Evolutionary conservation across 2,329 filamentous ascomycete genomes (phyloP).

Genomic region (Magnaporthiopsis incrustans): DNA sequence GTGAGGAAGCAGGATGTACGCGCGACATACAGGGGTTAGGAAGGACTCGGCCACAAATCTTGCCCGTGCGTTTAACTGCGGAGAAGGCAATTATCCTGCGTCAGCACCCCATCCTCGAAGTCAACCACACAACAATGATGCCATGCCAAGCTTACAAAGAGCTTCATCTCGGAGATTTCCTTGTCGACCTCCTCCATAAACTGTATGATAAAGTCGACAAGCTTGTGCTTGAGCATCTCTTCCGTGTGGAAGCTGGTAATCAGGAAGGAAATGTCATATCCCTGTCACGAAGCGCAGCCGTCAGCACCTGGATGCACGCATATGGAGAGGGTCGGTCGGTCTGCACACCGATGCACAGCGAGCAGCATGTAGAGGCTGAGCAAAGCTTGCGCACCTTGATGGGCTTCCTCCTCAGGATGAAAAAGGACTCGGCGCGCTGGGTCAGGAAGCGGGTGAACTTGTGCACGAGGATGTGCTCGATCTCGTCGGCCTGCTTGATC

Average conservation of each 20-base stretch:
- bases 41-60: conserved; percentile 98
- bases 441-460: conserved; percentile 97
- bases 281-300: conserved; percentile 38
- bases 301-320: neutral
- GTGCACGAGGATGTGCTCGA: conserved; percentile 94
- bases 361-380: neutral
- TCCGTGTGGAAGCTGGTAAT: conserved; percentile 99
- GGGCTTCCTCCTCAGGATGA: conserved; percentile 89
- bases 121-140: neutral
- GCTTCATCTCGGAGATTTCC: conserved; percentile 99
- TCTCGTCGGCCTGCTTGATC: conserved; percentile 99
- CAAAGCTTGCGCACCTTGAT: conserved; percentile 59
- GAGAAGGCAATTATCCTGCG: conserved; percentile 8
- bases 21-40: conserved; percentile 59
- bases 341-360: no score
- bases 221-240: conserved; percentile 97
- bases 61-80: conserved; percentile 85
- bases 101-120: neutral
- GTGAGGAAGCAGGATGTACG: neutral
- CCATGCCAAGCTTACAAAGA: conserved; percentile 66
- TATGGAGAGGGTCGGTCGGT: neutral
- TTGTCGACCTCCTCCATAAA: conserved; percentile 99
- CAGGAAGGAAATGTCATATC: conserved; percentile 97
- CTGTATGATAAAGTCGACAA: conserved; percentile 98
- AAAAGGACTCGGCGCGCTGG: conserved; percentile 93